Conservation (phyloP, 2,329 filamentous ascomycete genomes). For the Colletotrichum filicis region DNA sequence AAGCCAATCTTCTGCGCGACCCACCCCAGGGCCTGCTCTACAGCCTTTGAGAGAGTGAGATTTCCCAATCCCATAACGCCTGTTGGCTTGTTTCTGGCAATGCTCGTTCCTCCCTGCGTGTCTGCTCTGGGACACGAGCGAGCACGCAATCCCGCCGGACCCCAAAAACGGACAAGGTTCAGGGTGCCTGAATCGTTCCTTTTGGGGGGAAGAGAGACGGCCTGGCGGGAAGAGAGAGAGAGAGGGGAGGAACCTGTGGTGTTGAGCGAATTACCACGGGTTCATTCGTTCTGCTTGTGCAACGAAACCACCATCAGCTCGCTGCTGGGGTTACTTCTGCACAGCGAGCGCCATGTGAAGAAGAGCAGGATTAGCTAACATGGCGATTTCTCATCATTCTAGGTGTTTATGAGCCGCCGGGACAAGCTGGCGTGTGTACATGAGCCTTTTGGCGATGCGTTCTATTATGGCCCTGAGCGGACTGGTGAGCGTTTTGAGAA, state of each 20-base stretch:
- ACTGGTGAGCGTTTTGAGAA: slow-evolving; percentile 82
- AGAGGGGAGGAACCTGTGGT: neutral
- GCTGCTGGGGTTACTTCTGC: neutral
- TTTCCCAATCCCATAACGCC: slow-evolving; percentile 16
- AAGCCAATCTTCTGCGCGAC: slow-evolving; percentile 89
- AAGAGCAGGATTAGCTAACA: slow-evolving; percentile 10
- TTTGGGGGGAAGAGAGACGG: neutral
- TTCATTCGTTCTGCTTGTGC: neutral
- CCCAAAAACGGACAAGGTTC: slow-evolving; percentile 28
- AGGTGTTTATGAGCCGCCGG: slow-evolving; percentile 97
- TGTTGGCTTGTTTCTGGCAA: slow-evolving; percentile 3
- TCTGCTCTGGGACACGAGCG: neutral
- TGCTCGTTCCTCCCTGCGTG: neutral
- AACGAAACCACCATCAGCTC: neutral
- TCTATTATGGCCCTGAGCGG: slow-evolving; percentile 94
- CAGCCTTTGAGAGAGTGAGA: slow-evolving; percentile 92
- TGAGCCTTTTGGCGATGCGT: slow-evolving; percentile 96
- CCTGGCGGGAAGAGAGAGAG: neutral
- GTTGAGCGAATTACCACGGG: neutral
- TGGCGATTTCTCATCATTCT: slow-evolving; percentile 1
- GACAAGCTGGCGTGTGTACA: slow-evolving; percentile 86
- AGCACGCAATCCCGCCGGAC: slow-evolving; percentile 16
- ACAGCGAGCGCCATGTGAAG: neutral
- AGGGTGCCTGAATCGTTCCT: slow-evolving; percentile 27
- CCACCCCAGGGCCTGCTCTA: slow-evolving; percentile 94